Evolutionary conservation across 2,329 filamentous ascomycete species (phyloP), one percentile per base, ranked within the genome.

Genomic region (Elsinoe fawcettii): DNA sequence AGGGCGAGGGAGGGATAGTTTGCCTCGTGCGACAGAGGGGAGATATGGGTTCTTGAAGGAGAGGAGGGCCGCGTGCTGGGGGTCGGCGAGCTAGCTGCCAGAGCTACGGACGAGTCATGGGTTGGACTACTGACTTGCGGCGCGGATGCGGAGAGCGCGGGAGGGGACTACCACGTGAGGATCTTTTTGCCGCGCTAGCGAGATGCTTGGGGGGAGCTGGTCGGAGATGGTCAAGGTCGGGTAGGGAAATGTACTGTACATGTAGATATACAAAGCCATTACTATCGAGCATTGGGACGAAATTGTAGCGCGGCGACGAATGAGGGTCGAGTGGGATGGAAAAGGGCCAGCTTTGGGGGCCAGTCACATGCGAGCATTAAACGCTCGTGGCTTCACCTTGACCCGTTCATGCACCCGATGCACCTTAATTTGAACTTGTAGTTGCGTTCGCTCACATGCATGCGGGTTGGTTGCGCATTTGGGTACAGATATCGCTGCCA

Each of bases 341-440:
- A 39, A 18, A 25, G 25, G 16, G n/a, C n/a, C 8, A 2, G 25
- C 16, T 12, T 11, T 34, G 12, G 22, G 25, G 14, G 30, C 49
- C 49, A 53, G 30, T 53, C 49, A 53, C 49, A 53, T 20, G 25
- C 30, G 27, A 9, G 25, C 16, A 36, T 20, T 34, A 53, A 37
- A 34, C 49, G 49, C 49, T 39, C 49, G 49, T 53, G 49, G 49
- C 49, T 53, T 39, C 49, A 23, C 34, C 20, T 34, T 53, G 30
- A 53, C 49, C 49, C 25, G 49, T 39, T 39, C 32, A 53, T 53
- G 49, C 49, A 53, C 30, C 9, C n/a, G 9, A 51, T 51, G 25
- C 46, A 51, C 46, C n/a, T 32, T 51, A 11, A 25, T 18, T 51
- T 18, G 25, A 14, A 11, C 20, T 3, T 18, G 23, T 18, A 20